Base-by-base conservation (phyloP, 2,329 filamentous ascomycete species). In the Elsinoe australis region DNA sequence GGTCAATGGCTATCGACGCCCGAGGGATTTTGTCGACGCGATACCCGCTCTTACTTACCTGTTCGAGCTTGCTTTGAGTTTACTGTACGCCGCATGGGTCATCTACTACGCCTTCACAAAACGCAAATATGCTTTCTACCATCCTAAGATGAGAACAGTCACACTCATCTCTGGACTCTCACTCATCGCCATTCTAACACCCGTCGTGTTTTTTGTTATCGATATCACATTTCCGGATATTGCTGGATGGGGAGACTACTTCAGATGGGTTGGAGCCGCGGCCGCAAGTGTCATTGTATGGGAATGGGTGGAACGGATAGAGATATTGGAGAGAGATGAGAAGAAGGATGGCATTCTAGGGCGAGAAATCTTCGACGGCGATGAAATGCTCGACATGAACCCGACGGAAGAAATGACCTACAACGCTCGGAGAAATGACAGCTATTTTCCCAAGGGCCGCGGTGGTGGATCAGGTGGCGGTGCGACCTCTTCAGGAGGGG, bases 291-390 rank as follows among this genome's bases (percentile, higher is more conserved):
- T 95, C n/a, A 86, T 95, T 17, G 89, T 95, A 2, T 95, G 89
- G 89, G 89, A 95, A 65, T 95, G 89, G 89, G 89, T 95, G 2
- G 89, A 95, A 65, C 78, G 89, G 19, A 95, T 95, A 41, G 89
- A 95, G 64, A 87, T 88, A 0, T 67, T 95, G 52, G 89, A 95
- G 68, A 79, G 89, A 56, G 88, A 95, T 64, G 88, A 95, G 63
- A 87, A 89, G 66, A 94, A 94, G 66, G 88, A 94, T 57, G 89
- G 89, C 0, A 94, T 95, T 49, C 69, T 95, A 1, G 89, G 89
- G 3, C 75, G 89, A 54, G 89, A 95, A 61, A 81, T 95, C 0
- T 95, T 94, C 59, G 89, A 95, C 56, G 89, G 88, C 3, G 89
- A 95, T 58, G 89, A 95, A 61, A 94, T 92, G 82, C 72, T 94